These are phyloP conservation scores for baker's yeast (Saccharomyces cerevisiae) DNA, from an alignment of 805 yeast genomes.

Conservation along the genomic window DNA sequence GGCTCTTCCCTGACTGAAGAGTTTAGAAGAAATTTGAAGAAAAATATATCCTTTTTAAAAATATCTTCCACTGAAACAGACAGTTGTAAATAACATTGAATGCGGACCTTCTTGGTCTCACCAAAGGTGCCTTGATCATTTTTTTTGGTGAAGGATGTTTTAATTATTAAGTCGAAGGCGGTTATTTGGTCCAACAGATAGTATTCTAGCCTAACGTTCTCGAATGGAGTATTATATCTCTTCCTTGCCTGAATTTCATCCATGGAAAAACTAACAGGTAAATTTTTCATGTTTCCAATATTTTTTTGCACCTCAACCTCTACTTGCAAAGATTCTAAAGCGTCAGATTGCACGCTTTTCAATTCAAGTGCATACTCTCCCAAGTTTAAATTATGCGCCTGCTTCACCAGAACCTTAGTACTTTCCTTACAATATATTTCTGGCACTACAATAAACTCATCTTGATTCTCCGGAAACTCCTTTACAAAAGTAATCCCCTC, in stretches of 20 bases:
- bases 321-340: constrained; percentile 3
- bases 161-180: constrained; percentile 12
- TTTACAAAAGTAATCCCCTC: constrained; percentile 23
- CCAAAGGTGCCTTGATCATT: constrained; percentile 7
- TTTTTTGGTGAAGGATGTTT: constrained; percentile 7
- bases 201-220: constrained; percentile 4
- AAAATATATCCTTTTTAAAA: constrained; percentile 20
- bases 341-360: constrained; percentile 6
- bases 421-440: constrained; percentile 15
- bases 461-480: constrained; percentile 10
- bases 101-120: constrained; percentile 9
- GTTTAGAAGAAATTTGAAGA: constrained; percentile 24
- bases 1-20: constrained; percentile 22
- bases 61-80: constrained; percentile 30
- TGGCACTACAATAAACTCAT: constrained; percentile 6
- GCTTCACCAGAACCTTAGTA: constrained; percentile 13
- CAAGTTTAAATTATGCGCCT: constrained; percentile 11
- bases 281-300: not conserved
- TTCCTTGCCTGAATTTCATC: not conserved
- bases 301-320: constrained; percentile 4
- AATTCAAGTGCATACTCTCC: constrained; percentile 16
- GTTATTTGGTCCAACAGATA: constrained; percentile 10
- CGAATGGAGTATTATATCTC: not conserved
- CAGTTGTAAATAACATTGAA: constrained; percentile 21
- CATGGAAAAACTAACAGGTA: constrained; percentile 3